Base-by-base conservation (phyloP, 768 basidiomycete genomes). In the Heimioporus sp. region DNA sequence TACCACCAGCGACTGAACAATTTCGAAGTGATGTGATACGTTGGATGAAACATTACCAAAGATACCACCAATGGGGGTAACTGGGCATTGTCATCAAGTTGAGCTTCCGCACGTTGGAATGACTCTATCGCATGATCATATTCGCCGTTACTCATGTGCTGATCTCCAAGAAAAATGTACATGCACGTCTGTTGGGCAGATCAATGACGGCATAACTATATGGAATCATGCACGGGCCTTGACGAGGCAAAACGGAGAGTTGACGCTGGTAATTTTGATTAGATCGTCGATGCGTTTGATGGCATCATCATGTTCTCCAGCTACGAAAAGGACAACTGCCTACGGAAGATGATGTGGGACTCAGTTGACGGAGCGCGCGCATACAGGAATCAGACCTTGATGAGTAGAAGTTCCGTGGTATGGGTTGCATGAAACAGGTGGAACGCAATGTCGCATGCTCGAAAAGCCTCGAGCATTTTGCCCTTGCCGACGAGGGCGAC, bases 81-180 rank as follows among this genome's bases (percentile, higher is more conserved):
- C 24, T 24, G 16, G 36, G 15, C 24, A 19, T 20, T n/a, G n/a
- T n/a, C n/a, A n/a, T n/a, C n/a, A n/a, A n/a, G n/a, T n/a, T n/a
- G n/a, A n/a, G n/a, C n/a, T n/a, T n/a, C n/a, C n/a, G n/a, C n/a
- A n/a, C n/a, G n/a, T n/a, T n/a, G n/a, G n/a, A n/a, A n/a, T n/a
- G n/a, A 20, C 5, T 36, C 10, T 34, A 54, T 31, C 2, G 52
- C 52, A n/a, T 9, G 4, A 5, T 32, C 31, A 9, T 44, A 48
- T 8, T 48, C 31, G 7, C 40, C 35, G 10, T 12, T 13, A 10
- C 52, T 31, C 45, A 52, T 15, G 1, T 3, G 6, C 8, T 15
- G 39, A 12, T 40, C 35, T 12, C 54, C 57, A 31, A 54, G 36
- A 2, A 52, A 36, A 37, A 56, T 35, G 15, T 50, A 13, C 55